These are phyloP conservation scores for Gnaphalium uliginosum DNA, from an alignment of 129 eudicot species.

Conservation along the genomic window DNA sequence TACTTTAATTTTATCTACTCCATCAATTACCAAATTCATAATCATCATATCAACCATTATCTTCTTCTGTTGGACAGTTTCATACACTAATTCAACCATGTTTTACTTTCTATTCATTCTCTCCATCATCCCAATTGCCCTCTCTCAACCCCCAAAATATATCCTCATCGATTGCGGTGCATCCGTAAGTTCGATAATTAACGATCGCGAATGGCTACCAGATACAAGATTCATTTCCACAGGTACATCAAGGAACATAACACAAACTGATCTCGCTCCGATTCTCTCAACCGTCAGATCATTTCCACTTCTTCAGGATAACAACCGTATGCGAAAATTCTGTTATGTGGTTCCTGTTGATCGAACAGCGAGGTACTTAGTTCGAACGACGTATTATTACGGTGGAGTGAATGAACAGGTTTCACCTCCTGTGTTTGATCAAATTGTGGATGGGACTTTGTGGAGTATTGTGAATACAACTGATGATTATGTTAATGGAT, in stretches of 20 bases:
- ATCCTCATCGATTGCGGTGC: conserved; percentile 72
- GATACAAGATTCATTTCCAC: conserved; percentile 51
- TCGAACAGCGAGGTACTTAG: conserved; percentile 49
- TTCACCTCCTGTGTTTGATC: conserved; percentile 87
- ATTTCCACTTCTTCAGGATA: conserved; percentile 50
- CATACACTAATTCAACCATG: conserved; percentile 34
- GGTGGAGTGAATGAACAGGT: conserved; percentile 61
- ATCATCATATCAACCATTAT: not conserved
- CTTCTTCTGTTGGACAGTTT: not conserved
- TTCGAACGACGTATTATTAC: conserved; percentile 78
- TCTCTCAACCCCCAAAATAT: conserved; percentile 52
- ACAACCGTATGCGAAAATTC: conserved; percentile 48
- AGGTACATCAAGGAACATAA: conserved; percentile 46
- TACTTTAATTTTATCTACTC: conserved; percentile 26
- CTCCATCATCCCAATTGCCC: conserved; percentile 40
- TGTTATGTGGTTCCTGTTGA: conserved; percentile 74
- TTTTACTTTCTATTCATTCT: conserved; percentile 33
- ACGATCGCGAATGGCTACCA: conserved; percentile 56
- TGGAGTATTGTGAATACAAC: conserved; percentile 92
- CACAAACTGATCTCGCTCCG: conserved; percentile 6
- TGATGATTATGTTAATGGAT: conserved; percentile 52
- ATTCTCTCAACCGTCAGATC: conserved; percentile 69
- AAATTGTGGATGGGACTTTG: conserved; percentile 77
- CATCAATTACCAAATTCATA: conserved; percentile 1
- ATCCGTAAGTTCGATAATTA: conserved; percentile 21